phyloP scores from a whole-genome alignment of 129 eudicot species.

The Solidago caesia region DNA sequence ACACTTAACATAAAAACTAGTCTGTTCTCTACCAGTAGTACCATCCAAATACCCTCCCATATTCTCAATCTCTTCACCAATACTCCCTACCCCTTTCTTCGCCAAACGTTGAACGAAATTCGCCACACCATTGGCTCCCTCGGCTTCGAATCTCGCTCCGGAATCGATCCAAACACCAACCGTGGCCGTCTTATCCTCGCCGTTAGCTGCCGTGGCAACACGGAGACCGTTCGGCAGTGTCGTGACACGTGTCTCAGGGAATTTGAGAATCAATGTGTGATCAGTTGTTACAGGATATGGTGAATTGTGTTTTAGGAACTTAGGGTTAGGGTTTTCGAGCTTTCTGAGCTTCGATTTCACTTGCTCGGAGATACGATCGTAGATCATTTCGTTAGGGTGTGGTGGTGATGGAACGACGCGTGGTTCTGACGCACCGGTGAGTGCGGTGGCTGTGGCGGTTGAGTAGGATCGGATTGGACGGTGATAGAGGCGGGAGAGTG shows the following conservation, averaged over 20 bases:
- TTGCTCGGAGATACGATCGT: slow-evolving; percentile 69
- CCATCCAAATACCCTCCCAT: slow-evolving; percentile 96
- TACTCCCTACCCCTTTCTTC: slow-evolving; percentile 64
- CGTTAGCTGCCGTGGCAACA: slow-evolving; percentile 81
- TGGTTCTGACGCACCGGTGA: slow-evolving; percentile 12
- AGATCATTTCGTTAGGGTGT: slow-evolving; percentile 67
- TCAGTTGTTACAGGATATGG: slow-evolving; percentile 55
- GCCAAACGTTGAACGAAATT: slow-evolving; percentile 88
- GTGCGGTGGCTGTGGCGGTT: slow-evolving; percentile 22
- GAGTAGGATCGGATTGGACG: slow-evolving; percentile 42
- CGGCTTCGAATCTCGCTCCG: slow-evolving; percentile 82
- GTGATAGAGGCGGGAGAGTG: slow-evolving; percentile 52
- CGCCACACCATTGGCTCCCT: slow-evolving; percentile 76
- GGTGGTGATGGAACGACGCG: slow-evolving; percentile 30
- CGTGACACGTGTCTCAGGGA: slow-evolving; percentile 72
- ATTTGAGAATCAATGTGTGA: slow-evolving; percentile 64
- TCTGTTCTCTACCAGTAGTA: slow-evolving; percentile 34
- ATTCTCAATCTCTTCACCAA: slow-evolving; percentile 93
- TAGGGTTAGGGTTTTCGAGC: slow-evolving; percentile 66
- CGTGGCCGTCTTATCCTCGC: slow-evolving; percentile 61
- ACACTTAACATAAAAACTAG: not conserved
- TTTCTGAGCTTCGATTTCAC: slow-evolving; percentile 57
- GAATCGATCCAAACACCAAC: slow-evolving; percentile 96
- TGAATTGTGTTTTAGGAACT: slow-evolving; percentile 59
- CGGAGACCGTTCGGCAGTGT: slow-evolving; percentile 89